Percentiles rank a stretch among this genome's conserved stretches.
These are phyloP conservation scores for Acacia pycnantha DNA, from an alignment of 331 rosid genomes.

Conservation along the genomic window DNA sequence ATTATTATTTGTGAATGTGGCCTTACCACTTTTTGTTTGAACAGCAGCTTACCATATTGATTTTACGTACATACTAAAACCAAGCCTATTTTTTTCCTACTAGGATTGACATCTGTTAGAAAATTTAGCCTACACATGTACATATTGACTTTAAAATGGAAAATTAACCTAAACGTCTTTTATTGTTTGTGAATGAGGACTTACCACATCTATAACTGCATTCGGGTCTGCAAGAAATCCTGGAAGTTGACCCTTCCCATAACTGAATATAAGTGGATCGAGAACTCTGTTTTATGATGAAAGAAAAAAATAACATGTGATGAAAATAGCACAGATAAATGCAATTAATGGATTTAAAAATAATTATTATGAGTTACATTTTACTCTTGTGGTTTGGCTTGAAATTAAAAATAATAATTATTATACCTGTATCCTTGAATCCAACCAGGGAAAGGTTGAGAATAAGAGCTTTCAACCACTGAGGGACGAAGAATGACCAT, in stretches of 20 bases:
- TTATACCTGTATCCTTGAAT: constrained; percentile 20
- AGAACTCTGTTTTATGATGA: not conserved
- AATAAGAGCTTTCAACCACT: not conserved
- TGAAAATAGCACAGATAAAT: too few relatives aligned
- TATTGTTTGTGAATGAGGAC: not conserved
- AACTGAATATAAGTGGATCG: not conserved
- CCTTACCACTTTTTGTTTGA: too few relatives aligned
- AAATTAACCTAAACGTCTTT: not conserved
- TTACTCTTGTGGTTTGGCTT: too few relatives aligned
- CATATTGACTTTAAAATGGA: not conserved
- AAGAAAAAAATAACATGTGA: not conserved
- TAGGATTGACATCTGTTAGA: not conserved
- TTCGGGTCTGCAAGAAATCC: constrained; percentile 8
- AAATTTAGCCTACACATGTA: not conserved
- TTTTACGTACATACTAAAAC: too few relatives aligned
- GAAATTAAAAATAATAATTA: too few relatives aligned
- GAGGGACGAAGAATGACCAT: constrained; percentile 1
- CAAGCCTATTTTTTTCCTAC: too few relatives aligned
- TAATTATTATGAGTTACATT: too few relatives aligned
- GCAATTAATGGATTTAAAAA: too few relatives aligned
- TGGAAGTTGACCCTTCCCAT: constrained; percentile 6
- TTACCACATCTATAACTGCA: not conserved
- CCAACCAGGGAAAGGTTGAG: constrained; percentile 25
- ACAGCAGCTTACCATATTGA: too few relatives aligned
- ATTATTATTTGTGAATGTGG: too few relatives aligned